Percentiles rank a stretch among this genome's conserved stretches.
phyloP scores from a whole-genome alignment of 2,329 filamentous ascomycete species.

The Fusarium vanettenii region DNA sequence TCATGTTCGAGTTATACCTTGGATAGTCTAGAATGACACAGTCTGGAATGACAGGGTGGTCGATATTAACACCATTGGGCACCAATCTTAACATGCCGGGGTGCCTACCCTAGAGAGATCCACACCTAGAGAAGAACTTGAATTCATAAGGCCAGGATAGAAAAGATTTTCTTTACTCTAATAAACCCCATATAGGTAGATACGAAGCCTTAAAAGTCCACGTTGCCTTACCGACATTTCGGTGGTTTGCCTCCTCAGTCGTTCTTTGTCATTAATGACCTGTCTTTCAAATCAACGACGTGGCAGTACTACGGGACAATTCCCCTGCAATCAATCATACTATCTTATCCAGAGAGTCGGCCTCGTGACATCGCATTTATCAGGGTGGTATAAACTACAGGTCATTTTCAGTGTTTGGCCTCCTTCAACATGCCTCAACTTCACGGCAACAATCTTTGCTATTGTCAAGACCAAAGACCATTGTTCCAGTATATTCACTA shows the following conservation, averaged over 20 bases:
- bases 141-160: not conserved
- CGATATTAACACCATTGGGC: too few relatives aligned
- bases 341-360: not conserved
- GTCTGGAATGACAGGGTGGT: too few relatives aligned
- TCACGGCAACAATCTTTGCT: not conserved
- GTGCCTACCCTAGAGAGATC: not conserved
- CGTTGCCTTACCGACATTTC: not conserved
- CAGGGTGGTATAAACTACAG: not conserved
- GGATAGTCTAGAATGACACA: too few relatives aligned
- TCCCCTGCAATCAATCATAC: not conserved
- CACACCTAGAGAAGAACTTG: not conserved
- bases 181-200: not conserved
- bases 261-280: not conserved
- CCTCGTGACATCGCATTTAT: not conserved
- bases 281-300: not conserved
- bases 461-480: not conserved
- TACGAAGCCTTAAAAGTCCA: not conserved
- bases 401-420: not conserved
- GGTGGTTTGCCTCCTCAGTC: not conserved
- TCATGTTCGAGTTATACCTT: too few relatives aligned
- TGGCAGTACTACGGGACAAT: not conserved
- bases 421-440: not conserved
- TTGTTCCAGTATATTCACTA: not conserved
- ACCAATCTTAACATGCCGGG: too few relatives aligned
- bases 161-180: not conserved